Conservation (phyloP, 164 flowering plant species). For the Litsea cubeba region DNA sequence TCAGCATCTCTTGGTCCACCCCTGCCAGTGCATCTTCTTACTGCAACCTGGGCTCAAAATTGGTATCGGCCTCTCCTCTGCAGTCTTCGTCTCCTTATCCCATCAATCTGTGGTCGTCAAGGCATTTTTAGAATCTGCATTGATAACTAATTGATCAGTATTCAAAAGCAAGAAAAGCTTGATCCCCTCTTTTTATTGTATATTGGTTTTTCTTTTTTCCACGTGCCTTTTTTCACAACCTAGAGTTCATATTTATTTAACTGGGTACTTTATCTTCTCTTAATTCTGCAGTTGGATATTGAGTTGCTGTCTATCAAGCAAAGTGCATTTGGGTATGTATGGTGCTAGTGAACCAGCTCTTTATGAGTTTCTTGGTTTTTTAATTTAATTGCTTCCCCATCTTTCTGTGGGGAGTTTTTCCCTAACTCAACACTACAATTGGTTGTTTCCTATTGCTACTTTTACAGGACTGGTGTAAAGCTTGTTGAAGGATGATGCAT, state of each 20-base stretch:
- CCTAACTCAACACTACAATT: background rate
- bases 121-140: no score
- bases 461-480: conserved; percentile 50
- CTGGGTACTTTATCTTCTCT: background rate
- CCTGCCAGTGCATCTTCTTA: no score
- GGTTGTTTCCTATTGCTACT: conserved; percentile 5
- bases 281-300: conserved; percentile 62
- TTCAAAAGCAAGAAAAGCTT: no score
- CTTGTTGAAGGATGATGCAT: conserved; percentile 49
- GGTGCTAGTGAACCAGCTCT: background rate
- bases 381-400: background rate
- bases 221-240: no score
- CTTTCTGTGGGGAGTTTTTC: background rate
- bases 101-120: no score
- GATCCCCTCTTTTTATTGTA: no score
- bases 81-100: no score
- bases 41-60: no score
- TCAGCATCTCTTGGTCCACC: no score
- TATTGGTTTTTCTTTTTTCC: no score
- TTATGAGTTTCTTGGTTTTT: background rate
- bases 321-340: conserved; percentile 75
- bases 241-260: background rate
- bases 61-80: no score
- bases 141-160: no score
- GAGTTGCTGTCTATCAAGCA: conserved; percentile 79